Evolutionary conservation across 768 basidiomycete genomes (phyloP), one percentile per base, ranked within the genome.

Genomic region (Flagelloscypha sp.): DNA sequence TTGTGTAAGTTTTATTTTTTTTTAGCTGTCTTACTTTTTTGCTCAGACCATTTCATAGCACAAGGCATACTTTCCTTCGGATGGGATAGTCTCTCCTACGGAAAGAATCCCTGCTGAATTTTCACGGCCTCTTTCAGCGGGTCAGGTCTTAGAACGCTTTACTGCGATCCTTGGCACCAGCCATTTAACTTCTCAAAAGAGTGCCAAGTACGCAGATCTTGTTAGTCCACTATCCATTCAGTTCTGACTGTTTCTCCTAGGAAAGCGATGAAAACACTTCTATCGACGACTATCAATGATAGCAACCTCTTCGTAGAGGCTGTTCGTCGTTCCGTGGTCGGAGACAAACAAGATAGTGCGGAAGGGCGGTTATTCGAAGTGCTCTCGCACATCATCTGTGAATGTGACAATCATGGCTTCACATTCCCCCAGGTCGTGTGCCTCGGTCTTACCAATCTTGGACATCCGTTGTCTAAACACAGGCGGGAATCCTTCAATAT

Each of bases 391-490:
- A 70, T 84, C 13, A 63, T 90, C 16, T 70, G 73, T 51, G 68
- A 65, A 15, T 49, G 48, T 9, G 64, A 70, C 16, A 55, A 52
- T 18, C 82, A 77, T 48, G 64, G 67, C 31, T 86, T 83, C 53
- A 70, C 71, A 4, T 84, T 89, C 49, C 66, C 77, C 17, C 88
- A 94, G 50, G 62, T 76, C 10, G 69, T 74, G 16, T 88, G 79
- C 48, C 65, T 94, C 10, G 84, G 82, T 2, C 59, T 95, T 13
- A 79, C 84, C 13, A 95, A 95, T 57, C 70, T 97, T 7, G 81
- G 84, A 21, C 83, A 93, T 53, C 71, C 76, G 3, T 65, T 72
- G 16, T 43, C 67, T 6, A 59, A 65, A 13, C 75, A 82, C 30
- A 79, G 92, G 8, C 69, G 70, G n/a, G 72, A 72, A 29, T 82